Evolutionary conservation across 352 stramenopile species (phyloP).

Genomic region (Globisporangium canariense): DNA sequence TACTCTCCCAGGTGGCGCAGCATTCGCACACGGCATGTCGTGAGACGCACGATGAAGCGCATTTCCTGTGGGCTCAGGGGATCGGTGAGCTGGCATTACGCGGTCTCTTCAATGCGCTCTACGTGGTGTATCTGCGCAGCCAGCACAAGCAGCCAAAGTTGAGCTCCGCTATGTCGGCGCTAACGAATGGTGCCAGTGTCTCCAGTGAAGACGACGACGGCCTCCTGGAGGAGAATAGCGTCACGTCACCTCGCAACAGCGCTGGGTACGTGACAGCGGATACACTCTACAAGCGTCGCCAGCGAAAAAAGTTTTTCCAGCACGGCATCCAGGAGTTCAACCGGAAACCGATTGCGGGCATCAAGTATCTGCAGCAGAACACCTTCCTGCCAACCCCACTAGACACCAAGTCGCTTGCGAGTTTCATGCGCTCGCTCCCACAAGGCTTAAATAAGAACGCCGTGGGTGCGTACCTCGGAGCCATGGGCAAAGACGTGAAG

Average conservation of each 20-base stretch:
- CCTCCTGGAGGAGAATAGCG: constrained; percentile 24
- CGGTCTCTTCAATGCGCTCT: constrained; percentile 73
- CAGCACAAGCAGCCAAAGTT: constrained; percentile 29
- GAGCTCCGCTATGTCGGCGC: constrained; percentile 1
- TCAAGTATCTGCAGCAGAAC: constrained; percentile 83
- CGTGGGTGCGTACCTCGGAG: constrained; percentile 84
- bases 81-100: constrained; percentile 62
- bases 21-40: constrained; percentile 66
- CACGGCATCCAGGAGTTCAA: constrained; percentile 94
- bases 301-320: constrained; percentile 83
- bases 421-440: constrained; percentile 78
- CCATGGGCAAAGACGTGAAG: constrained; percentile 77
- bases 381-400: constrained; percentile 74
- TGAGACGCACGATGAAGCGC: constrained; percentile 64
- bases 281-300: constrained; percentile 49
- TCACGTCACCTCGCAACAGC: neutral
- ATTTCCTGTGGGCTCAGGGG: constrained; percentile 69
- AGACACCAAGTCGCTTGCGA: constrained; percentile 78
- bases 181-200: constrained; percentile 11
- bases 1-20: constrained; percentile 80
- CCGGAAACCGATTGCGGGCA: constrained; percentile 85
- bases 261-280: constrained; percentile 43
- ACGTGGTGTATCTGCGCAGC: constrained; percentile 67
- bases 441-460: constrained; percentile 80
- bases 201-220: constrained; percentile 33